Evolutionary conservation across 192 early-diverging fungal species (phyloP).

Genomic region (Rhizophagus sp.): DNA sequence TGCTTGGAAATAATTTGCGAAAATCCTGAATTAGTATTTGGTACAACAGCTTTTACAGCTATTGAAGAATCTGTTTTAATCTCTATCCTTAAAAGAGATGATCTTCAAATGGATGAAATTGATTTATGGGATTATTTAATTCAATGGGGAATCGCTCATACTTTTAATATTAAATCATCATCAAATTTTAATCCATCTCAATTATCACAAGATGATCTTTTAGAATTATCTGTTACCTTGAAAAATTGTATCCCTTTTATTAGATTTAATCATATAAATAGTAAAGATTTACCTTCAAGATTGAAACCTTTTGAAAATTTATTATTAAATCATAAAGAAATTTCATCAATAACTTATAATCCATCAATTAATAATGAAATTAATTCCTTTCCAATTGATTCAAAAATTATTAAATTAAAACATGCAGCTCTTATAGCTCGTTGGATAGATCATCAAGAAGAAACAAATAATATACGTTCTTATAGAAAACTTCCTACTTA

Average conservation of each 20-base stretch:
- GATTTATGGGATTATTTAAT: conserved; percentile 22
- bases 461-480: background rate
- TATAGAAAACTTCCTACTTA: background rate
- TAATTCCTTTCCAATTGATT: background rate
- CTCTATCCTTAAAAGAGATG: background rate
- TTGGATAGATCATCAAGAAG: conserved; percentile 21
- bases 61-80: conserved; percentile 11
- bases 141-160: conserved; percentile 5
- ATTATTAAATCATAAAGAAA: background rate
- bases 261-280: conserved; percentile 9
- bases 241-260: background rate
- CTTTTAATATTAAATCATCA: too few relatives aligned
- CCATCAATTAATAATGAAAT: too few relatives aligned
- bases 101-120: conserved; percentile 15
- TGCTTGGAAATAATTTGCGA: background rate
- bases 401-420: conserved; percentile 18
- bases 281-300: background rate
- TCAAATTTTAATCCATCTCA: background rate
- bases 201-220: background rate
- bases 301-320: background rate
- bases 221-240: background rate
- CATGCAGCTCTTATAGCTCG: conserved; percentile 2
- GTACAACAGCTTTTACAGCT: background rate
- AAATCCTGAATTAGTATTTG: background rate
- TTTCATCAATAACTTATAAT: too few relatives aligned